Evolutionary conservation across 108 stramenopile genomes (phyloP).

Genomic region (Cyclostephanos tholiformis): DNA sequence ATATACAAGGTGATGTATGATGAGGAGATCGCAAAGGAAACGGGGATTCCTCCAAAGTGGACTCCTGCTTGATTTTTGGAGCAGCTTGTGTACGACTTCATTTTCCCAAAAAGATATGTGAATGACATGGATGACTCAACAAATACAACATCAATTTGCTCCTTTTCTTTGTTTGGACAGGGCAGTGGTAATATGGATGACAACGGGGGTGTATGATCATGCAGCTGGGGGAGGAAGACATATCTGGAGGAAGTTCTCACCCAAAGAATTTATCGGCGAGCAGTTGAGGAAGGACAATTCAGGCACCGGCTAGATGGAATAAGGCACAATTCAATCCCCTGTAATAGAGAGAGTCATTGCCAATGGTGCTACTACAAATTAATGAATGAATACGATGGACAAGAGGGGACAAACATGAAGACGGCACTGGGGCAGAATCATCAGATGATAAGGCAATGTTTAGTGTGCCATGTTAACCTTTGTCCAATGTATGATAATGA

Average conservation of each 20-base stretch:
- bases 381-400: background rate
- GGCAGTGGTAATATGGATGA: background rate
- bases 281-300: background rate
- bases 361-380: constrained; percentile 3
- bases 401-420: background rate
- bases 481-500: background rate
- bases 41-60: constrained; percentile 10
- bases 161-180: background rate
- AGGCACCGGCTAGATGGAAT: too few relatives aligned
- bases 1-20: constrained; percentile 19
- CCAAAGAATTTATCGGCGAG: background rate
- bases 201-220: background rate
- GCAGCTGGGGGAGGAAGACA: background rate
- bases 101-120: background rate
- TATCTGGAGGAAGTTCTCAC: background rate
- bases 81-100: constrained; percentile 16
- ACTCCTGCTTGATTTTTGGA: constrained; percentile 9
- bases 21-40: background rate
- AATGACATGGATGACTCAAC: background rate
- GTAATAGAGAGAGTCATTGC: background rate
- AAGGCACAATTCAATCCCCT: too few relatives aligned
- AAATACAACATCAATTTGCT: background rate
- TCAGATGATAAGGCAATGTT: background rate
- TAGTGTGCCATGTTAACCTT: background rate
- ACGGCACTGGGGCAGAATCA: background rate